Base-by-base conservation (phyloP, 441 rosid genomes). In the Theobroma grandiflorum region DNA sequence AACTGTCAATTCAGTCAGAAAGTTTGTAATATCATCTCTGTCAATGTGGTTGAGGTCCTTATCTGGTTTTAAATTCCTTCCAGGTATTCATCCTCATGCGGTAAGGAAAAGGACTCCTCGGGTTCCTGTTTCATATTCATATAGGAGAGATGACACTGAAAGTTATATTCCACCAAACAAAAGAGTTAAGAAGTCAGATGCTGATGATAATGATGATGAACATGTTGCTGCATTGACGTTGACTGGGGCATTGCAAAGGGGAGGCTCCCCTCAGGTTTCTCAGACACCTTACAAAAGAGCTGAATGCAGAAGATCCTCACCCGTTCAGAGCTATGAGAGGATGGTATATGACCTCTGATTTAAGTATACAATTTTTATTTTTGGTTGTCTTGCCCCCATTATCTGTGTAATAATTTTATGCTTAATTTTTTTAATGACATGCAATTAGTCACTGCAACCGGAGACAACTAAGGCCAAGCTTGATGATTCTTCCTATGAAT, bases 101-200 rank as follows among this genome's bases (percentile, higher is more conserved):
- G 91, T 91, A 78, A 87, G 95, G 81, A 97, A 88, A 89, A 95
- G 99, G 89, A 97, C 99, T 59, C 99, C 99, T 73, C 96, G 99
- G 45, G 22, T 93, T 77, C 95, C 91, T 73, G 92, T 97, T 82
- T 84, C 92, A 79, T 80, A 77, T 82, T 72, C 85, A 66, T 9
- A 68, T 80, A 84, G 84, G 83, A 88, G 82, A 85, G 92, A 88
- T 73, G 87, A 78, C n/a, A 85, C 68, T 80, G 87, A 87, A 70
- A 88, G 77, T 90, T 77, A 61, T 79, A 80, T 65, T 81, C 84
- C 84, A 33, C 83, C 53, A 68, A 89, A 82, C 80, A 90, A 83
- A 79, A 88, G 86, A 86, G 86, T 78, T 57, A 90, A 83, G 86
- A 94, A 85, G 82, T 86, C 81, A 63, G 89, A 83, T 65, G 85